These are phyloP conservation scores for Cicer arietinum DNA, from an alignment of 306 rosid species.

Conservation along the genomic window DNA sequence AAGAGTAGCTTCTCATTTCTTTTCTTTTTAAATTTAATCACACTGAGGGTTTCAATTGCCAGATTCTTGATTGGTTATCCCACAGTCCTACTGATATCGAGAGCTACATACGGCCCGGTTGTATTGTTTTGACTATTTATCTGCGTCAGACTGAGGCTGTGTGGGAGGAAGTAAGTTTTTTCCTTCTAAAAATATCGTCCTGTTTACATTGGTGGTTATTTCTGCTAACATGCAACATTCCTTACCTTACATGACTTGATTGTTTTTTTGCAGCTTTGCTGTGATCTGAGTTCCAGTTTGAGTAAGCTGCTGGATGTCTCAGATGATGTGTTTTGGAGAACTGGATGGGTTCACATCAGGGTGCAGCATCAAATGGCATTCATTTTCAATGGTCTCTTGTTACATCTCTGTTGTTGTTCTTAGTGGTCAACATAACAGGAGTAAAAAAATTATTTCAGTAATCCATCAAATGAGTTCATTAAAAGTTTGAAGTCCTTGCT, in stretches of 20 bases:
- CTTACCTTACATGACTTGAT: constrained; percentile 38
- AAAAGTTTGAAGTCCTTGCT: constrained; percentile 10
- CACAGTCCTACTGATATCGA: constrained; percentile 87
- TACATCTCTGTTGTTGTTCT: constrained; percentile 22
- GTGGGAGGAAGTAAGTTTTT: constrained; percentile 79
- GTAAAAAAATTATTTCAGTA: constrained; percentile 7
- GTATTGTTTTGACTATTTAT: constrained; percentile 82
- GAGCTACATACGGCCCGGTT: constrained; percentile 94
- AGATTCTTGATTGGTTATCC: constrained; percentile 90
- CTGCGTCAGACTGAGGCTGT: constrained; percentile 69
- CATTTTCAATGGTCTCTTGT: constrained; percentile 66
- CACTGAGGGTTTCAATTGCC: constrained; percentile 46
- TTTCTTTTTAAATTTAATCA: constrained; percentile 34
- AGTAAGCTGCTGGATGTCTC: constrained; percentile 73
- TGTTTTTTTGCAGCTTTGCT: constrained; percentile 68
- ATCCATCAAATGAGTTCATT: constrained; percentile 30
- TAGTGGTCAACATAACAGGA: constrained; percentile 34
- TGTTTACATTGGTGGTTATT: constrained; percentile 27
- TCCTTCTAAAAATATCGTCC: constrained; percentile 26
- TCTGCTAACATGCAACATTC: constrained; percentile 12
- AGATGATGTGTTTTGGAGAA: constrained; percentile 76
- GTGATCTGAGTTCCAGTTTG: constrained; percentile 75
- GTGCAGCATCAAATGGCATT: constrained; percentile 79
- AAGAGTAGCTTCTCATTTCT: constrained; percentile 29
- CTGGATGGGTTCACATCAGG: constrained; percentile 87